phyloP scores from a whole-genome alignment of 2,329 filamentous ascomycete genomes.

The Colletotrichum ledebouriae region DNA sequence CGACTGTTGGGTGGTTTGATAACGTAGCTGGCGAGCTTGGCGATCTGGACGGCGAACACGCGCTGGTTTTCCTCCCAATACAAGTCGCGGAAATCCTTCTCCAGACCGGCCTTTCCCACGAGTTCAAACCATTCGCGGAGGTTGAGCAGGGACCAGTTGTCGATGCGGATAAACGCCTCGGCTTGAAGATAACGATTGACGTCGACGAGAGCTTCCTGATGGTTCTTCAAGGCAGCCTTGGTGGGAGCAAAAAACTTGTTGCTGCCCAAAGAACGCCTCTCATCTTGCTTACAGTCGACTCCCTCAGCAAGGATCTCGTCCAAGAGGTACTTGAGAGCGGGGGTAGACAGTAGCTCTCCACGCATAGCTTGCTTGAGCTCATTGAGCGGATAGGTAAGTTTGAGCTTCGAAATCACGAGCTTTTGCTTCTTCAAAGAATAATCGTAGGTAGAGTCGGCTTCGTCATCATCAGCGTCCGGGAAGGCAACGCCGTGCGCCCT shows the following conservation, averaged over 20 bases:
- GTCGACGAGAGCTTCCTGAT: conserved; percentile 10
- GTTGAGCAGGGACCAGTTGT: conserved; percentile 10
- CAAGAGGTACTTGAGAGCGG: not conserved
- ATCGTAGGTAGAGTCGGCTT: not conserved
- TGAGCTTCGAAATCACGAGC: not conserved
- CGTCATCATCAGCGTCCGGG: conserved; percentile 1
- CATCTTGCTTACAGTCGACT: not conserved
- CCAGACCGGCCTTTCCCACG: conserved; percentile 10
- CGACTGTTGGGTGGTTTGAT: not conserved
- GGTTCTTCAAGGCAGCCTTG: conserved; percentile 24
- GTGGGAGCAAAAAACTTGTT: conserved; percentile 13
- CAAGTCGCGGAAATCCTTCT: conserved; percentile 23
- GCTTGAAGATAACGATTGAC: conserved; percentile 26
- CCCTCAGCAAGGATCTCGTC: conserved; percentile 6
- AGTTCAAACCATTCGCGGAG: conserved; percentile 32
- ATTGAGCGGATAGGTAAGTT: conserved; percentile 6
- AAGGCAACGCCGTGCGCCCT: conserved; percentile 2
- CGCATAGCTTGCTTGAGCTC: conserved; percentile 13
- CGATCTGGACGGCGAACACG: conserved; percentile 2
- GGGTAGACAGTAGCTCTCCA: conserved; percentile 27
- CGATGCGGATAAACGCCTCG: conserved; percentile 30
- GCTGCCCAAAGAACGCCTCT: conserved; percentile 5
- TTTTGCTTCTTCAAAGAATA: not conserved
- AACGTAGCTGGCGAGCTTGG: conserved; percentile 3
- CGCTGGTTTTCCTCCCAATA: conserved; percentile 34